A percentile compares a stretch with the other conserved stretches of the same genome.
These are phyloP conservation scores for Cichorium intybus DNA, from an alignment of 140 eudicot genomes.

Conservation along the genomic window DNA sequence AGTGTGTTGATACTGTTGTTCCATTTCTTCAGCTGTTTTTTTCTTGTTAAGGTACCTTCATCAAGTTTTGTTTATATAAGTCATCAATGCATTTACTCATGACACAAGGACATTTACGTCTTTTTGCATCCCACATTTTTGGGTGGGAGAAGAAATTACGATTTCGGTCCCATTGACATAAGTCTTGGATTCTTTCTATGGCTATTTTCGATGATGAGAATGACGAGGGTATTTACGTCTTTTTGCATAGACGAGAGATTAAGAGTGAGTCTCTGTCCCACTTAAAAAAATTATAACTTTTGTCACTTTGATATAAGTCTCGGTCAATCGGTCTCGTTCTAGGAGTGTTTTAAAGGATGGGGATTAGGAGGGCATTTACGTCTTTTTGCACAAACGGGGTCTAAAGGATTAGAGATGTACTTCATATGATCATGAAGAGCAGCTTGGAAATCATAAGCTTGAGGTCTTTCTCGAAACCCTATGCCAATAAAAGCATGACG, in stretches of 20 bases:
- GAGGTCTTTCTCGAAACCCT: slow-evolving; percentile 94
- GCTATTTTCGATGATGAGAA: too few relatives aligned
- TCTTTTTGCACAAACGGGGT: background rate
- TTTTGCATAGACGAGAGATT: background rate
- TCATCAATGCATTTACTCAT: too few relatives aligned
- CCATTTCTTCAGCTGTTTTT: slow-evolving; percentile 99
- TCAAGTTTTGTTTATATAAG: too few relatives aligned
- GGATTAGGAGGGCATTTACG: background rate
- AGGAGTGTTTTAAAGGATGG: too few relatives aligned
- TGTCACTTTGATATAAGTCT: too few relatives aligned
- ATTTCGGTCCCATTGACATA: too few relatives aligned
- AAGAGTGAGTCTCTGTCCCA: too few relatives aligned
- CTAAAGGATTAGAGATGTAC: slow-evolving; percentile 42
- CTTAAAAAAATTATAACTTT: too few relatives aligned
- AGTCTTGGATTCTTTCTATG: too few relatives aligned
- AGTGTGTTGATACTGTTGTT: slow-evolving; percentile 75
- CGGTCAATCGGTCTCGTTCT: too few relatives aligned
- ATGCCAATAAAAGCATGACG: slow-evolving; percentile 97
- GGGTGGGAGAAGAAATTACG: too few relatives aligned
- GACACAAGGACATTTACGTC: background rate
- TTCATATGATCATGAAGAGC: slow-evolving; percentile 99
- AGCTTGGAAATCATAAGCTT: slow-evolving; percentile 98
- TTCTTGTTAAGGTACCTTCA: slow-evolving; percentile 89
- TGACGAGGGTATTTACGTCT: background rate
- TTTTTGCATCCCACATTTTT: too few relatives aligned